Evolutionary conservation across 2,329 filamentous ascomycete genomes (phyloP).

Genomic region (Dothideomycetes sp.): DNA sequence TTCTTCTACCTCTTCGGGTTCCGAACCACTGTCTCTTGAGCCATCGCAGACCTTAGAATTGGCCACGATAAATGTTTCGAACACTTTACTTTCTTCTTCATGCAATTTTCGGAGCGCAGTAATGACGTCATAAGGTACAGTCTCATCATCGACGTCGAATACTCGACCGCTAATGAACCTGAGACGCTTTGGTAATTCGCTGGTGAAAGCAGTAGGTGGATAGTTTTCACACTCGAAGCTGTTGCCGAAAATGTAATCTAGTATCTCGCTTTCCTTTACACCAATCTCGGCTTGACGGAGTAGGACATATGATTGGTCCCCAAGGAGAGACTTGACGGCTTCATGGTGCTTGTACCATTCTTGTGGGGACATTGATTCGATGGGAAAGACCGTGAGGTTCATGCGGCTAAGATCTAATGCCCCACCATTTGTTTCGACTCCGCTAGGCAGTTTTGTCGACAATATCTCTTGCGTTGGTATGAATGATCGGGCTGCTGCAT

Average conservation of each 20-base stretch:
- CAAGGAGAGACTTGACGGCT: background rate
- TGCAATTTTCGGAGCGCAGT: background rate
- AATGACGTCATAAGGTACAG: background rate
- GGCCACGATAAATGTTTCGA: no score
- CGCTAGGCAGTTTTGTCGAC: no score
- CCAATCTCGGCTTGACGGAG: background rate
- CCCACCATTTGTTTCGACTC: no score
- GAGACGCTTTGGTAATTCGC: background rate
- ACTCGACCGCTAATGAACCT: background rate
- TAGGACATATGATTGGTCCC: background rate
- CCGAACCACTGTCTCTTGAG: background rate
- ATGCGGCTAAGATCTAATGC: no score
- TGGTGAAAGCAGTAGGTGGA: background rate
- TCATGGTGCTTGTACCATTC: background rate
- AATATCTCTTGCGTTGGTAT: no score
- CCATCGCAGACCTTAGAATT: background rate
- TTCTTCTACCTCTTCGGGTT: background rate
- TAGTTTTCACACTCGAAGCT: background rate
- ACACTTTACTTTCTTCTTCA: background rate
- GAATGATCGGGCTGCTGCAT: no score
- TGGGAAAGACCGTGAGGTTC: background rate
- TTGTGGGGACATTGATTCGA: background rate
- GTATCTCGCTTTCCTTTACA: background rate
- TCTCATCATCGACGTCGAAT: background rate
- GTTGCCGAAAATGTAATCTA: background rate